phyloP scores from a whole-genome alignment of 2,329 filamentous ascomycete genomes.

The Ceratocystis albifundus region DNA sequence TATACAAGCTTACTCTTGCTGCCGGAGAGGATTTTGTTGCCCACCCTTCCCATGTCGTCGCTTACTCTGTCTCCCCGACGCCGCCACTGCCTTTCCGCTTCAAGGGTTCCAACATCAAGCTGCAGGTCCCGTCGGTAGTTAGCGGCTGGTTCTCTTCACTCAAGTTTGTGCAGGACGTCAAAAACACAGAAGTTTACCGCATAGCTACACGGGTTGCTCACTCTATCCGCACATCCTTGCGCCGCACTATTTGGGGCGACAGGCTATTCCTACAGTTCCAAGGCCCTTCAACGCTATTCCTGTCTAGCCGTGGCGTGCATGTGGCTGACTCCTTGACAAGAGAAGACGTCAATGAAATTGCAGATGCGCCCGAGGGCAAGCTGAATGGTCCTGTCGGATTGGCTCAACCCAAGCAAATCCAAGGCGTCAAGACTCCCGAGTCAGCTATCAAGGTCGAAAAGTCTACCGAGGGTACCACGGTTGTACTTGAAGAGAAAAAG shows the following conservation, averaged over 20 bases:
- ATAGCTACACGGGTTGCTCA: constrained; percentile 53
- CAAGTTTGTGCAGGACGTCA: constrained; percentile 62
- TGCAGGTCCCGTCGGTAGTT: constrained; percentile 64
- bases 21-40: constrained; percentile 82
- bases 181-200: constrained; percentile 62
- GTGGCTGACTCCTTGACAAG: constrained; percentile 66
- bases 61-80: constrained; percentile 66
- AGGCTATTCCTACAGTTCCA: constrained; percentile 81
- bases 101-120: constrained; percentile 56
- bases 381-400: constrained; percentile 46
- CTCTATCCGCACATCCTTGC: constrained; percentile 60
- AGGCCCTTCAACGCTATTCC: constrained; percentile 71
- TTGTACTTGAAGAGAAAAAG: constrained; percentile 51
- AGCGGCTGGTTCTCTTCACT: constrained; percentile 54
- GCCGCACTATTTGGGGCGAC: constrained; percentile 86
- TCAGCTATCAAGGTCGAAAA: constrained; percentile 44
- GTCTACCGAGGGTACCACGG: constrained; percentile 51
- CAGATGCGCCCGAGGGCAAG: constrained; percentile 63
- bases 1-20: constrained; percentile 72
- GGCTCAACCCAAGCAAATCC: constrained; percentile 30
- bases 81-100: constrained; percentile 78
- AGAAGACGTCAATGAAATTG: constrained; percentile 80
- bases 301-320: constrained; percentile 76
- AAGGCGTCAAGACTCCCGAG: constrained; percentile 24
- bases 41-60: constrained; percentile 83